Base-by-base conservation (phyloP, 768 basidiomycete genomes). In the Kwoniella sp. region DNA sequence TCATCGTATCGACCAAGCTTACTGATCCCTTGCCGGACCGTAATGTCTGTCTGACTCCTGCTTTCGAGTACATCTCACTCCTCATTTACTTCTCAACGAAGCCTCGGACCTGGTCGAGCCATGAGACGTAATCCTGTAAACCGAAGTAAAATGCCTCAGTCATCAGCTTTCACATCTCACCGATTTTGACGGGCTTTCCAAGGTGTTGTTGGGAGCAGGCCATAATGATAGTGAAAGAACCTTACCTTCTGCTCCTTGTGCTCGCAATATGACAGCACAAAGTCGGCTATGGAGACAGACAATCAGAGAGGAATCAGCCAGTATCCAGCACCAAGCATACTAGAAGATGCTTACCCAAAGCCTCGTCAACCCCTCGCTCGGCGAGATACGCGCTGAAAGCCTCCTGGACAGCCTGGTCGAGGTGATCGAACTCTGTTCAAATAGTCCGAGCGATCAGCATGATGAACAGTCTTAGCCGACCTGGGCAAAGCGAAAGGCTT, bases 91-190 rank as follows among this genome's bases (percentile, higher is more conserved):
- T 72, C 37, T 94, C 91, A 67, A 97, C 82, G 76, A 96, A 97
- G 23, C 76, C 78, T 85, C 91, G 89, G 81, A 95, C 88, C 72
- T 87, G 87, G 72, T 85, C 82, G 74, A 98, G 83, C 94, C 94
- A 98, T 70, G 84, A 85, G 74, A 92, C 86, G 82, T 98, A 98
- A 83, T 98, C 94, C 92, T 93, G 55, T n/a, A n/a, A n/a, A n/a
- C 29, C 29, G 9, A 1, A 5, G 50, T 59, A 13, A 5, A n/a
- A 23, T 38, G 30, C 45, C 9, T 34, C 30, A 28, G 55, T 20
- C 59, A 65, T 20, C 64, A 58, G n/a, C n/a, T n/a, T n/a, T n/a
- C n/a, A n/a, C n/a, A n/a, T n/a, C n/a, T n/a, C n/a, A n/a, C n/a
- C n/a, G n/a, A n/a, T n/a, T n/a, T n/a, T n/a, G n/a, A n/a, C n/a